Evolutionary conservation across 2,329 filamentous ascomycete genomes (phyloP).

Genomic region (Pseudocercospora pini-densiflorae): DNA sequence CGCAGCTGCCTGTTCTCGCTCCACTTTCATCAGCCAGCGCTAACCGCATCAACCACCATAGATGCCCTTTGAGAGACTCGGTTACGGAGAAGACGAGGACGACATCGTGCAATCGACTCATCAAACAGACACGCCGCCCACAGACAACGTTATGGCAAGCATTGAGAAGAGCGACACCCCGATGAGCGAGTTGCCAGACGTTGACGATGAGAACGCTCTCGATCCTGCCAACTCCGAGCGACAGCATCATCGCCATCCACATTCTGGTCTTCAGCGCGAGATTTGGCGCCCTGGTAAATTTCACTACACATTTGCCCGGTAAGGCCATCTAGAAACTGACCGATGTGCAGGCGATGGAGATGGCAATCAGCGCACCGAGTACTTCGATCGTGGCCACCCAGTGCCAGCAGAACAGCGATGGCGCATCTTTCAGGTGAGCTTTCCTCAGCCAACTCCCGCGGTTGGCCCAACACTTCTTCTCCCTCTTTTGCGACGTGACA

Average conservation of each 20-base stretch:
- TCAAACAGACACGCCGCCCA: background rate
- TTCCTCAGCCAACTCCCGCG: background rate
- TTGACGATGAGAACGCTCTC: constrained; percentile 17
- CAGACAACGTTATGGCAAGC: background rate
- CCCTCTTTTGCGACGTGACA: background rate
- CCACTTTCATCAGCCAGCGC: background rate
- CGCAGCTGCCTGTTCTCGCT: background rate
- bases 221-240: constrained; percentile 28
- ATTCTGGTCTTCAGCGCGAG: constrained; percentile 35
- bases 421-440: constrained; percentile 44
- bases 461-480: background rate
- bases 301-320: background rate
- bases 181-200: background rate
- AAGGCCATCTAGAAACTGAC: background rate
- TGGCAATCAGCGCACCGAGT: constrained; percentile 38
- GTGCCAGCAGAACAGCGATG: constrained; percentile 39
- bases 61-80: constrained; percentile 5
- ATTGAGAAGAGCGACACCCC: background rate
- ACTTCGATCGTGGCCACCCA: constrained; percentile 33
- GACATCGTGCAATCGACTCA: background rate
- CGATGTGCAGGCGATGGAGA: constrained; percentile 39
- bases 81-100: background rate
- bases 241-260: constrained; percentile 29
- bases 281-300: constrained; percentile 43
- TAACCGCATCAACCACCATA: background rate